Percentiles rank a stretch among this genome's conserved stretches.
These are phyloP conservation scores for Hsuehochloa calcarea DNA, from an alignment of 176 grass and related monocot species.

Conservation along the genomic window DNA sequence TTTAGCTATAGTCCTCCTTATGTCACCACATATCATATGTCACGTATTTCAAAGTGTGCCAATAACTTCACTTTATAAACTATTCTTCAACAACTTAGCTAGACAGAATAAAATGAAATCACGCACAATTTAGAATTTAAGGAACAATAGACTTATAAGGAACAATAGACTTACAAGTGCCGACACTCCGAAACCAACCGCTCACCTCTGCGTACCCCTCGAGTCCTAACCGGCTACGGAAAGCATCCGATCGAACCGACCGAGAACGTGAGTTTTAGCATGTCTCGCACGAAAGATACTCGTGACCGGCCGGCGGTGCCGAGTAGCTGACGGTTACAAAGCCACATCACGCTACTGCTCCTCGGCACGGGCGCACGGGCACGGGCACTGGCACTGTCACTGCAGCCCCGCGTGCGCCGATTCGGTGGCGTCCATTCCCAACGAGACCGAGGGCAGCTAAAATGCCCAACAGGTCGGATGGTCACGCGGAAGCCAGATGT, in stretches of 20 bases:
- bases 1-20: too few relatives aligned
- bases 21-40: too few relatives aligned
- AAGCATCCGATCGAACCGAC: background rate
- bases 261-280: background rate
- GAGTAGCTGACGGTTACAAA: background rate
- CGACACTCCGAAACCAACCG: background rate
- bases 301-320: background rate
- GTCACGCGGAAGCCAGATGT: background rate
- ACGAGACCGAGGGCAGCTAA: background rate
- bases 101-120: too few relatives aligned
- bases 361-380: background rate
- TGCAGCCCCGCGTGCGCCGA: slow-evolving; percentile 21
- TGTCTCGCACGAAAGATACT: background rate
- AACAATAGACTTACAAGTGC: too few relatives aligned
- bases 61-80: too few relatives aligned
- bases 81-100: fast-evolving
- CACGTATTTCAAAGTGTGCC: too few relatives aligned
- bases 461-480: background rate
- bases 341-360: background rate
- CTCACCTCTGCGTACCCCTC: background rate
- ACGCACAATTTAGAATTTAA: too few relatives aligned
- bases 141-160: too few relatives aligned
- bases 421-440: background rate
- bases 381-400: background rate
- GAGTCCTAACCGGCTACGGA: background rate